A percentile compares a stretch with the other conserved stretches of the same genome.
Conservation (phyloP, 305 asterid species). For the Striga hermonthica region DNA sequence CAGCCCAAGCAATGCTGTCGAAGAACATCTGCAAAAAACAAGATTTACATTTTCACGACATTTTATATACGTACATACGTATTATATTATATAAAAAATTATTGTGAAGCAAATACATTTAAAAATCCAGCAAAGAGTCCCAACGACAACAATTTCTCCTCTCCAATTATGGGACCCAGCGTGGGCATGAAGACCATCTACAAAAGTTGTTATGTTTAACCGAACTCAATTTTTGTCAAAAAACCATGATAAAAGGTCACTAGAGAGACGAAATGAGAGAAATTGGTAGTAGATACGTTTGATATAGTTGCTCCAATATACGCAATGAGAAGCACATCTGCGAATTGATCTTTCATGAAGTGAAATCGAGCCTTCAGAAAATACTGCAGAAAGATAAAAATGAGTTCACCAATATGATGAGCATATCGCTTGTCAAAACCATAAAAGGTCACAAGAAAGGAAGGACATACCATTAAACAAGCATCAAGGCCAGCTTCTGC, state of each 20-base stretch:
- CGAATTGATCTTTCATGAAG: slow-evolving; percentile 50
- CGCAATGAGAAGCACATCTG: slow-evolving; percentile 45
- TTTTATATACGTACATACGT: neutral
- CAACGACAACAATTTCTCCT: slow-evolving; percentile 43
- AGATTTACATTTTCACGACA: neutral
- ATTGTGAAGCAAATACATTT: slow-evolving; percentile 31
- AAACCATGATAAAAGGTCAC: slow-evolving; percentile 8
- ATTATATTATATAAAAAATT: neutral
- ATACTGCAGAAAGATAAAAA: slow-evolving; percentile 39
- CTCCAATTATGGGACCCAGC: slow-evolving; percentile 49
- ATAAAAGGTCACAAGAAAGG: neutral
- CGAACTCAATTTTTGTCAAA: slow-evolving; percentile 6
- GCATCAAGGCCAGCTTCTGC: slow-evolving; percentile 52
- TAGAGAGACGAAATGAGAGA: neutral
- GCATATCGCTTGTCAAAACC: neutral
- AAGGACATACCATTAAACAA: slow-evolving; percentile 39
- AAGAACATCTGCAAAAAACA: slow-evolving; percentile 45
- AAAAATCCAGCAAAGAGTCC: slow-evolving; percentile 47
- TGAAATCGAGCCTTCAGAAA: slow-evolving; percentile 50
- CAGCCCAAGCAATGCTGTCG: slow-evolving; percentile 61
- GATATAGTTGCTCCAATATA: slow-evolving; percentile 48
- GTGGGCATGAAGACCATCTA: slow-evolving; percentile 47
- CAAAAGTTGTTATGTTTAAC: slow-evolving; percentile 23
- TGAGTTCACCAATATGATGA: neutral
- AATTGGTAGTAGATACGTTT: slow-evolving; percentile 34